phyloP scores from a whole-genome alignment of 257 asterid genomes.

The Solanum chilense region DNA sequence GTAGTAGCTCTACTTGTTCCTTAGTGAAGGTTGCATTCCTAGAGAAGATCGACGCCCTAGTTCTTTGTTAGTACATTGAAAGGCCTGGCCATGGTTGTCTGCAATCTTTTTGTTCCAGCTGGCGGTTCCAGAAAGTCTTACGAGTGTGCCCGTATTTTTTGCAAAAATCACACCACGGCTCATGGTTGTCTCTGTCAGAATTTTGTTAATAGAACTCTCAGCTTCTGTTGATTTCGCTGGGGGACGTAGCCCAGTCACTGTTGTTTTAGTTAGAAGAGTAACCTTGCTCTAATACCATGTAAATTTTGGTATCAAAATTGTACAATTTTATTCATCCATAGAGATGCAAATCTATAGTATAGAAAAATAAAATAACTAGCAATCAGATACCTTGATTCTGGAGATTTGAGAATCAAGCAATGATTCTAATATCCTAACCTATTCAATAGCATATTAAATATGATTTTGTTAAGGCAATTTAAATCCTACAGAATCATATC shows the following conservation, averaged over 20 bases:
- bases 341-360: background rate
- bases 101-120: background rate
- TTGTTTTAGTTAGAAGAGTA: background rate
- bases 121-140: too few relatives aligned
- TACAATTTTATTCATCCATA: background rate
- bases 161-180: background rate
- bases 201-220: background rate
- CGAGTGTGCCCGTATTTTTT: background rate
- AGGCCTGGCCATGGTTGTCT: background rate
- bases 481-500: background rate
- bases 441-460: background rate
- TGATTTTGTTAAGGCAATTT: background rate
- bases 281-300: background rate
- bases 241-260: background rate
- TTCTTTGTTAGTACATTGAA: background rate
- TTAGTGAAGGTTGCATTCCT: background rate
- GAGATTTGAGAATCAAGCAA: background rate
- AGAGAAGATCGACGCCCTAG: background rate
- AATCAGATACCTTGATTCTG: background rate
- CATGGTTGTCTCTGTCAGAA: background rate
- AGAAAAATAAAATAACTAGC: background rate
- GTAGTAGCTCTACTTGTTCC: background rate
- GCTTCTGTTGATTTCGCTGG: background rate
- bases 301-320: background rate
- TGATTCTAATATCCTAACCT: background rate